Conservation (phyloP, 306 rosid genomes). For the Abrus precatorius region DNA sequence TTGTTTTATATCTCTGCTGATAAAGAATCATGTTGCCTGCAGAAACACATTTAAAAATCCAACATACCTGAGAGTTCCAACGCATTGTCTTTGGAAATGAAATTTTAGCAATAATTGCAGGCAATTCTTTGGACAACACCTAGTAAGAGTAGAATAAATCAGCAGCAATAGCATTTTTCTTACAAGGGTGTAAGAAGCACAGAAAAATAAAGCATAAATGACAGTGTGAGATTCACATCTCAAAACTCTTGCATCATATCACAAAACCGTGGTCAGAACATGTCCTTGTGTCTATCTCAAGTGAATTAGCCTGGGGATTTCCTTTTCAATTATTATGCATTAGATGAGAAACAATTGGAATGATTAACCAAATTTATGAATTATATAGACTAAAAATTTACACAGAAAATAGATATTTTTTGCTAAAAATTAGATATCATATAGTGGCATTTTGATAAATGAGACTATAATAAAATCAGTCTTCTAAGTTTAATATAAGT, state of each 20-base stretch:
- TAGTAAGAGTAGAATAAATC: conserved; percentile 47
- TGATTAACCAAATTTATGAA: conserved; percentile 8
- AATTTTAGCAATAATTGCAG: conserved; percentile 73
- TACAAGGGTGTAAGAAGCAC: conserved; percentile 1
- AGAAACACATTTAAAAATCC: conserved; percentile 27
- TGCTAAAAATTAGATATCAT: conserved; percentile 1
- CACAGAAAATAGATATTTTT: conserved; percentile 13
- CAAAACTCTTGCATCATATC: conserved; percentile 14
- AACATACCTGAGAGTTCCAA: conserved; percentile 91
- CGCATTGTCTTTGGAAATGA: conserved; percentile 96
- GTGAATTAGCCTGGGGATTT: conserved; percentile 15
- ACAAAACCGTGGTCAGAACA: background rate
- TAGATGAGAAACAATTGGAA: background rate
- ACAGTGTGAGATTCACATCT: conserved; percentile 30
- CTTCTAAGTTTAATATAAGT: conserved; percentile 9
- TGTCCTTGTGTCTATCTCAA: conserved; percentile 2
- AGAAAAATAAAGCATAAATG: conserved; percentile 35
- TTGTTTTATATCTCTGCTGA: conserved; percentile 17
- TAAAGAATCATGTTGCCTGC: background rate
- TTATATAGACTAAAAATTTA: background rate
- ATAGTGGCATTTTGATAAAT: background rate
- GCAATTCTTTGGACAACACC: conserved; percentile 90
- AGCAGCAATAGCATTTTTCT: conserved; percentile 23
- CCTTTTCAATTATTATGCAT: background rate
- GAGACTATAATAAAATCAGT: conserved; percentile 7